These are phyloP conservation scores for Begonia peltatifolia DNA, from an alignment of 306 rosid species.

Conservation along the genomic window DNA sequence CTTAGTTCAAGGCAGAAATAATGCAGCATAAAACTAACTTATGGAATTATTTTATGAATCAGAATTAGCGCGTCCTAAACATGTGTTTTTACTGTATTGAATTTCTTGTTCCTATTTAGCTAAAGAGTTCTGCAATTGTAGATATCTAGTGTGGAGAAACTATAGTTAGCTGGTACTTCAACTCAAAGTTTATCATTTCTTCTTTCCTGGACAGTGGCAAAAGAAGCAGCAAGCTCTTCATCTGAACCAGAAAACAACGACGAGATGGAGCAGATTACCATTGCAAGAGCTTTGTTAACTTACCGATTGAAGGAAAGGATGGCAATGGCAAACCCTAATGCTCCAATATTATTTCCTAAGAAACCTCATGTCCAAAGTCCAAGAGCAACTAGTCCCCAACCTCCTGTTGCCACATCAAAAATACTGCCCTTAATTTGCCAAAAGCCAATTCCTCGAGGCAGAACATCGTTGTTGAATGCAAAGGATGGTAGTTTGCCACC, in stretches of 20 bases:
- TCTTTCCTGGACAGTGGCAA: slow-evolving; percentile 55
- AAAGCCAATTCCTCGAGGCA: slow-evolving; percentile 38
- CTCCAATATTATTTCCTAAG: slow-evolving; percentile 55
- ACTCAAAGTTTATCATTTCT: no score
- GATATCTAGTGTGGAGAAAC: no score
- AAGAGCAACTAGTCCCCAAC: slow-evolving; percentile 87
- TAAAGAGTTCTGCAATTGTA: no score
- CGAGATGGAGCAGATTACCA: slow-evolving; percentile 87
- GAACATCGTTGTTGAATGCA: slow-evolving; percentile 21
- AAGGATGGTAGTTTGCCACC: slow-evolving; percentile 25
- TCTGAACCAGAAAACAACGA: slow-evolving; percentile 77
- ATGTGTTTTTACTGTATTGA: no score
- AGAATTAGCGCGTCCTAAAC: no score
- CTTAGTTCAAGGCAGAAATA: no score
- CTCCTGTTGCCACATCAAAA: slow-evolving; percentile 60
- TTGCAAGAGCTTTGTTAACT: slow-evolving; percentile 71
- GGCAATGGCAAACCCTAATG: slow-evolving; percentile 50
- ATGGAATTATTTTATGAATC: no score
- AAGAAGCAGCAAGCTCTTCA: slow-evolving; percentile 78
- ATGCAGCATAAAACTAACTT: no score
- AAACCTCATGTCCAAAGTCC: slow-evolving; percentile 51
- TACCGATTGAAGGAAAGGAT: slow-evolving; percentile 77
- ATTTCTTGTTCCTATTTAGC: no score
- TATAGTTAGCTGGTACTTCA: no score
- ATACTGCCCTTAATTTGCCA: slow-evolving; percentile 83